phyloP scores from a whole-genome alignment of 164 flowering plant species.

The Litsea cubeba region DNA sequence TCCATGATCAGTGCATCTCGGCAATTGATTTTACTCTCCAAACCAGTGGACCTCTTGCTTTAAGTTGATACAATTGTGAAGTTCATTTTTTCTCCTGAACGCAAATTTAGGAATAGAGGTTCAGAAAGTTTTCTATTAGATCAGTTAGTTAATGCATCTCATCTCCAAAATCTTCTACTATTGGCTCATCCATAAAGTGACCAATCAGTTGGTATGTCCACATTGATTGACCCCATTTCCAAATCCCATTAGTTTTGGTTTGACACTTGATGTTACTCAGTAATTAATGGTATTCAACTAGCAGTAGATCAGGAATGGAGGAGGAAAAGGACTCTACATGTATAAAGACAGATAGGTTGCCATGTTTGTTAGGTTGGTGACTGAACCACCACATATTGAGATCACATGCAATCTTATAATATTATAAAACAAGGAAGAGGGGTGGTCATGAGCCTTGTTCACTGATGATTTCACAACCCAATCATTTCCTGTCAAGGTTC shows the following conservation, averaged over 20 bases:
- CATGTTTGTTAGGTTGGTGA: constrained; percentile 30
- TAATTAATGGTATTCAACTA: not conserved
- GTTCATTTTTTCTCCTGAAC: too few relatives aligned
- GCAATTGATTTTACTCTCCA: too few relatives aligned
- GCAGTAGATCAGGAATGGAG: not conserved
- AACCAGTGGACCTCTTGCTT: too few relatives aligned
- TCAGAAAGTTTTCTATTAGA: too few relatives aligned
- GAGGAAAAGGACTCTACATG: constrained; percentile 15
- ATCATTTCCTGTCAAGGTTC: constrained; percentile 8
- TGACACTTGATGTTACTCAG: not conserved
- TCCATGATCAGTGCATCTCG: too few relatives aligned
- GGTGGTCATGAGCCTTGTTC: constrained; percentile 20
- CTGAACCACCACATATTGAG: constrained; percentile 31
- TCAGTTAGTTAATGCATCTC: too few relatives aligned
- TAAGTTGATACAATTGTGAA: too few relatives aligned
- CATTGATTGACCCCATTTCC: not conserved
- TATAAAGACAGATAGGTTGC: constrained; percentile 19
- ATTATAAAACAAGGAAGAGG: not conserved
- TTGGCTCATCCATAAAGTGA: not conserved
- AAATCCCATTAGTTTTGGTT: not conserved
- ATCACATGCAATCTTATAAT: constrained; percentile 20
- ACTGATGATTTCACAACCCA: constrained; percentile 23
- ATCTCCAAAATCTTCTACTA: too few relatives aligned
- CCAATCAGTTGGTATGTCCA: not conserved
- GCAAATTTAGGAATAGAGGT: too few relatives aligned